These are phyloP conservation scores for Leucaena leucocephala DNA, from an alignment of 306 rosid genomes.

Conservation along the genomic window DNA sequence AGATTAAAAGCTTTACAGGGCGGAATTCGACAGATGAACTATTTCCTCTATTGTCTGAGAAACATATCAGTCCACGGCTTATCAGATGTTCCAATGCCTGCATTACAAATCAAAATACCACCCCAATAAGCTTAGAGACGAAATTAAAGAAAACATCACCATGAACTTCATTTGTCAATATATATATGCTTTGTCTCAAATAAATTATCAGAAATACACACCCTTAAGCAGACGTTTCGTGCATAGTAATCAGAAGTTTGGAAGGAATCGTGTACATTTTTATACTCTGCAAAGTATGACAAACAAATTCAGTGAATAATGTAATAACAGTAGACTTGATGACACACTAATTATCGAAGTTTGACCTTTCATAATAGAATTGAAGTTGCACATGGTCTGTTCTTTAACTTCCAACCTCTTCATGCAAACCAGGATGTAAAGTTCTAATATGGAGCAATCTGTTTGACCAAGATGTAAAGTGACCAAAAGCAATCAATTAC, in stretches of 20 bases:
- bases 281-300: constrained; percentile 70
- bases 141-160: constrained; percentile 3
- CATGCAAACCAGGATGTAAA: constrained; percentile 87
- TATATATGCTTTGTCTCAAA: constrained; percentile 4
- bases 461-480: constrained; percentile 37
- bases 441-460: constrained; percentile 91
- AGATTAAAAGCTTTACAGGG: constrained; percentile 75
- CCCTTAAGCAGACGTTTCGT: constrained; percentile 77
- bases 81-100: constrained; percentile 97
- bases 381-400: constrained; percentile 82
- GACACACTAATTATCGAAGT: constrained; percentile 18
- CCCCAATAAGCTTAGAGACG: neutral
- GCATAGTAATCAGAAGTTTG: constrained; percentile 68
- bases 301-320: constrained; percentile 34
- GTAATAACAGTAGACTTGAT: constrained; percentile 20
- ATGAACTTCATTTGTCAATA: constrained; percentile 25
- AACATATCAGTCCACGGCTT: constrained; percentile 69
- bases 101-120: constrained; percentile 27
- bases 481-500: constrained; percentile 32
- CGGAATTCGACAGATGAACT: constrained; percentile 71
- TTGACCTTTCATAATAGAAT: constrained; percentile 81
- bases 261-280: constrained; percentile 64
- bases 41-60: constrained; percentile 73
- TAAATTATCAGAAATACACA: constrained; percentile 38
- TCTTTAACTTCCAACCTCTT: constrained; percentile 88